Evolutionary conservation across 1,139 yeast genomes (phyloP), one percentile per base, ranked within the genome.

Genomic region (Kodamaea alishanica): DNA sequence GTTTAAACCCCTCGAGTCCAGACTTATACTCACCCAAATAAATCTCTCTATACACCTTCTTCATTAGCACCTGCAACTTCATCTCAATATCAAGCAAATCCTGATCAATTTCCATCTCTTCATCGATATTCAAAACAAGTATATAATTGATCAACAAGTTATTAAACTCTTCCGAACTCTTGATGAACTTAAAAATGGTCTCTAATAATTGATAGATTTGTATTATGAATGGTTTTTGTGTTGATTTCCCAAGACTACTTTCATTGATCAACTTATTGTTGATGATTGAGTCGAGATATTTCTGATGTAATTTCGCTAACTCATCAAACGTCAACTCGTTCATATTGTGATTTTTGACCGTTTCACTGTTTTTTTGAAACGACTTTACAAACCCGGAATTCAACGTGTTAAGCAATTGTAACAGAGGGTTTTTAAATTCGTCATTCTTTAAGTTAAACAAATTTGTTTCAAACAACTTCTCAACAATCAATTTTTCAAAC

Each of bases 191-290:
- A 49, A 66, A 70, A 2, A 74, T 56, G 0, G 61, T 53, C 37
- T 67, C 74, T 5, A 77, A 51, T 24, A 78, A 54, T 8, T 49
- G 51, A 48, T 73, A 75, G 24, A 79, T 60, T 45, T 76, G 82
- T 28, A 60, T 58, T 24, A 77, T 67, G 45, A 63, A 75, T 10
- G 63, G 59, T 24, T 58, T 52, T 1, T 71, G 70, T 0, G 79
- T 67, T 8, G 49, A 36, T 33, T 62, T 65, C 0, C 81, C 81
- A 12, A 55, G 51, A 1, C 58, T 49, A 8, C 55, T 48, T 7
- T 61, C 66, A 40, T 58, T 60, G n/a, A 68, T 50, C 5, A 79
- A 47, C 38, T 69, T 73, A 47, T 68, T 65, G 23, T 65, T 56
- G 11, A 73, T 63, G 11, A 75, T 67, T 4, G 54, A 52, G 3